Evolutionary conservation across 2,329 filamentous ascomycete species (phyloP).

Genomic region (Calycina herbarum): DNA sequence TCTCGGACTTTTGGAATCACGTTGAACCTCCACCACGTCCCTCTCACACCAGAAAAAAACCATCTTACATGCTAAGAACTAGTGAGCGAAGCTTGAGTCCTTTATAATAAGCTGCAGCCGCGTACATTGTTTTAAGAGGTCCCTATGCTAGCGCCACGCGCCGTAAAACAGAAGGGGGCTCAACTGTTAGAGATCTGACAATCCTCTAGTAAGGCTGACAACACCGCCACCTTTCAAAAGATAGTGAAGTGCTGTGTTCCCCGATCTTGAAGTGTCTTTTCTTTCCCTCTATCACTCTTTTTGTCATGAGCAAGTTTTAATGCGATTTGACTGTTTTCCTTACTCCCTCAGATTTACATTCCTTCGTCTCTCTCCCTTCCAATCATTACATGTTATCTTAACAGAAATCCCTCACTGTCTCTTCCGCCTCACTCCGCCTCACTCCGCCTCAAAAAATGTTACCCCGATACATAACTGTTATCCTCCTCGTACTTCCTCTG

Average conservation of each 20-base stretch:
- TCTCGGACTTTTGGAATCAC: too few species aligned
- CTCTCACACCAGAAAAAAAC: too few species aligned
- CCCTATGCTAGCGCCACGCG: neutral
- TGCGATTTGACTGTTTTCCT: neutral
- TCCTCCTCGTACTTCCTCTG: neutral
- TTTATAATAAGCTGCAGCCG: neutral
- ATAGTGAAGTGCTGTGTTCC: neutral
- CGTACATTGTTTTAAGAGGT: neutral
- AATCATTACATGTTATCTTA: neutral
- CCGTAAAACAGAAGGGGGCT: neutral
- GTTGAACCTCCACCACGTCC: too few species aligned
- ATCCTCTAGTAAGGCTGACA: conserved; percentile 1
- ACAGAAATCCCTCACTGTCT: neutral
- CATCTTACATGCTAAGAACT: too few species aligned
- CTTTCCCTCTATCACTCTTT: neutral
- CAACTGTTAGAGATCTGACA: neutral
- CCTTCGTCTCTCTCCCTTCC: neutral
- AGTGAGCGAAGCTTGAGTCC: too few species aligned
- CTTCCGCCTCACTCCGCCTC: neutral
- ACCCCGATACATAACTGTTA: neutral
- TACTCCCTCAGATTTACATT: neutral
- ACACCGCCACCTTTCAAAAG: neutral
- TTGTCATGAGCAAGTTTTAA: neutral
- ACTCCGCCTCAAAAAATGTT: neutral
- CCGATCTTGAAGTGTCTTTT: neutral